Evolutionary conservation across 2,329 filamentous ascomycete species (phyloP).

Genomic region (Venturiaceae sp.): DNA sequence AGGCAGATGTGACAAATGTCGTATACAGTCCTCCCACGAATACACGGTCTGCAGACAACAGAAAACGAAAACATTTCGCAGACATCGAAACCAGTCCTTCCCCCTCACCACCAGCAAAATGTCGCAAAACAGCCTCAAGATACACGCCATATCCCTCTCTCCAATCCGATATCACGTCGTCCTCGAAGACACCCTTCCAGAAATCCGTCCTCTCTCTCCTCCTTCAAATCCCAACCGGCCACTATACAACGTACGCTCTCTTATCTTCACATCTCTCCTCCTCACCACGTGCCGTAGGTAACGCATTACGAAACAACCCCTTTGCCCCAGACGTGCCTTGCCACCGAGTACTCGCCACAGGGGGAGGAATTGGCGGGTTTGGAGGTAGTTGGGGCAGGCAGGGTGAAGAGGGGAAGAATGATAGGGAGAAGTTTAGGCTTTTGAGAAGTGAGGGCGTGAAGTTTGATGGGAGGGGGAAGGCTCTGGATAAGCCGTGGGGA

Average conservation of each 20-base stretch:
- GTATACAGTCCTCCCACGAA: not conserved
- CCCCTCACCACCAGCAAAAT: not conserved
- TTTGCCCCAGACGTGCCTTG: slow-evolving; percentile 32
- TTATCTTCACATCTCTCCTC: slow-evolving; percentile 21
- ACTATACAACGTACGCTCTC: slow-evolving; percentile 25
- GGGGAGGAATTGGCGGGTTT: slow-evolving; percentile 38
- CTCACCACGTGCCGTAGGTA: slow-evolving; percentile 26
- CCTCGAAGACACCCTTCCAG: slow-evolving; percentile 40
- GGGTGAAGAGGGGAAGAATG: slow-evolving; percentile 30
- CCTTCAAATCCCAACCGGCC: slow-evolving; percentile 22
- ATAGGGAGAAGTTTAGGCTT: slow-evolving; percentile 29
- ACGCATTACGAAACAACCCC: slow-evolving; percentile 22
- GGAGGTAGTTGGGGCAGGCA: slow-evolving; percentile 34
- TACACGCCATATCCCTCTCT: slow-evolving; percentile 18
- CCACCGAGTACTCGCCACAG: slow-evolving; percentile 25
- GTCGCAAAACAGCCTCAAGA: not conserved
- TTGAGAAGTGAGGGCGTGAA: slow-evolving; percentile 32
- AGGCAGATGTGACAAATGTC: not conserved
- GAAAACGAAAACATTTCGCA: not conserved
- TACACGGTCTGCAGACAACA: not conserved
- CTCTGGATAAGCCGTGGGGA: slow-evolving; percentile 25
- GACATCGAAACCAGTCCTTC: not conserved
- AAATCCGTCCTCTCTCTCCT: slow-evolving; percentile 23
- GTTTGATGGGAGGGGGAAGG: slow-evolving; percentile 34
- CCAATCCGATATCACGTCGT: slow-evolving; percentile 31